Base-by-base conservation (phyloP, 139 green algal genomes). In the Eudorina sp. region DNA sequence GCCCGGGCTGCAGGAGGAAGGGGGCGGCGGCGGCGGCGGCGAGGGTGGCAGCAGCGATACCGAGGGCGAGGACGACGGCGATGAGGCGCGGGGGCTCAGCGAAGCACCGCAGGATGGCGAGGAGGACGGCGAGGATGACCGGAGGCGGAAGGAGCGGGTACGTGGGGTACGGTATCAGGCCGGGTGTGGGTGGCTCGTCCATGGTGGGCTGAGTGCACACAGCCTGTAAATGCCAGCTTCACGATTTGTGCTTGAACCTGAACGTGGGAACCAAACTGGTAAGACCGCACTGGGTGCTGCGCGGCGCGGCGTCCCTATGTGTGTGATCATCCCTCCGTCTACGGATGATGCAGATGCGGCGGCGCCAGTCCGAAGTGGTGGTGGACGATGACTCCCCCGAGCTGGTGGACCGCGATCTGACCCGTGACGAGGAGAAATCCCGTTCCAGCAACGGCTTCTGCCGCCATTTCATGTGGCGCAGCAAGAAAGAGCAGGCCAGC, bases 381-480 rank as follows among this genome's bases (percentile, higher is more conserved):
- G 23, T 86, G 6, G 38, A 53, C 41, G 80, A 86, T 40, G 80
- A 86, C 80, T 64, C 60, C 4, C 80, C 80, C 60, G 80, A 86
- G 58, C 60, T 66, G 29, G 60, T 76, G 41, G 80, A 86, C 80
- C 80, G 80, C n/a, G 80, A 86, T 60, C 62, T 86, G 19, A 86
- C 80, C 11, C 80, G 80, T n/a, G 80, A 86, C 80, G 80, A 86
- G 60, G 80, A 86, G 58, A 86, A 86, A 60, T 64, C 41, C 23
- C 80, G 80, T 23, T 64, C 41, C 41, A 51, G 29, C 80, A 86
- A 86, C 62, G 80, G 80, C 60, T 86, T 86, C 41, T 77, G 60
- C 80, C 60, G 80, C 60, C 80, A 79, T 66, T 88, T 88, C 66
- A 40, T 88, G 82, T 88, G 82, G 82, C 82, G 82, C 82, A 76